Conservation (phyloP, 441 rosid species). For the Adansonia rubrostipa region DNA sequence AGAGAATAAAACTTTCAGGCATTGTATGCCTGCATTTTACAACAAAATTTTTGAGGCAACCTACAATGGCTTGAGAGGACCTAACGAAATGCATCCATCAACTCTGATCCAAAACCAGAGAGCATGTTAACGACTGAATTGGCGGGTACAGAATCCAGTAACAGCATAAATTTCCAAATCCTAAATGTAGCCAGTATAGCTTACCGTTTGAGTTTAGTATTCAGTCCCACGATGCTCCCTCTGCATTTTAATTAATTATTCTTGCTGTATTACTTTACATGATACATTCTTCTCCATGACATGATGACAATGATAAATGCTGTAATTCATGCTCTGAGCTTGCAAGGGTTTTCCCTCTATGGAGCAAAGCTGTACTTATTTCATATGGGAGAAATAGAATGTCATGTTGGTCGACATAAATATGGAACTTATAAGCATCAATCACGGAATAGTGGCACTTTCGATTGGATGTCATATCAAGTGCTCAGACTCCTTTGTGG, state of each 20-base stretch:
- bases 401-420: neutral
- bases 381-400: neutral
- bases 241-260: conserved; percentile 16
- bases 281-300: conserved; percentile 14
- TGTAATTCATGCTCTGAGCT: conserved; percentile 4
- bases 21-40: conserved; percentile 29
- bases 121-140: neutral
- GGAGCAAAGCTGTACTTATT: neutral
- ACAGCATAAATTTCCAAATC: neutral
- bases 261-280: neutral
- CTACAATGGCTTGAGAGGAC: neutral
- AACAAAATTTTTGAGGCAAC: conserved; percentile 27
- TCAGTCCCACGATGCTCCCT: neutral
- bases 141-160: neutral
- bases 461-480: conserved; percentile 24
- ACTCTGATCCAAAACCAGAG: conserved; percentile 20
- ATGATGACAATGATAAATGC: neutral
- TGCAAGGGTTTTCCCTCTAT: conserved; percentile 18
- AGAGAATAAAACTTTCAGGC: conserved; percentile 7
- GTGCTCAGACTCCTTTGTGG: conserved; percentile 35
- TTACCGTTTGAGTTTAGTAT: conserved; percentile 18
- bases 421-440: neutral
- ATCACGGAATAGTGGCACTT: conserved; percentile 38
- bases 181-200: neutral
- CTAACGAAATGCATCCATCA: conserved; percentile 28